phyloP scores from a whole-genome alignment of 192 early-diverging fungal species.

The Nowakowskiella sp. region DNA sequence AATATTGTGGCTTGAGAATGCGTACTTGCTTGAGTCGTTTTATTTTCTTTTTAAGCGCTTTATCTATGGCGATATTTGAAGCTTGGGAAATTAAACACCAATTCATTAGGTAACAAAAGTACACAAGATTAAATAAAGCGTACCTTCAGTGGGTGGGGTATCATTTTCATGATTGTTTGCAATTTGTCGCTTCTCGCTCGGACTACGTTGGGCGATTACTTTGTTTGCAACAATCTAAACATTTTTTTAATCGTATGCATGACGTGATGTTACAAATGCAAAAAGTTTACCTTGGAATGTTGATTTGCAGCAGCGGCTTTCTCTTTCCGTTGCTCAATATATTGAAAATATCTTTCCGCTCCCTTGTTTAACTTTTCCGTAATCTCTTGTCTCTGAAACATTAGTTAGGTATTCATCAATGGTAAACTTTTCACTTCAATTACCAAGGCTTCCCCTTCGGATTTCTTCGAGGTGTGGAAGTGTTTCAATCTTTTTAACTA shows the following conservation, averaged over 20 bases:
- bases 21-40: background rate
- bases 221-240: constrained; percentile 8
- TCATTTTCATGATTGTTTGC: background rate
- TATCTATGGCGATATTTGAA: background rate
- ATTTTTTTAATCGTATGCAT: constrained; percentile 6
- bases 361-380: constrained; percentile 21
- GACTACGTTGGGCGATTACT: background rate
- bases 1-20: too few species aligned
- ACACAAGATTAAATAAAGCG: too few species aligned
- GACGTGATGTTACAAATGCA: background rate
- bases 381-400: constrained; percentile 9
- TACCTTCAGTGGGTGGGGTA: too few species aligned
- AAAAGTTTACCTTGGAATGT: constrained; percentile 10
- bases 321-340: constrained; percentile 15
- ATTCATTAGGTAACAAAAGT: too few species aligned
- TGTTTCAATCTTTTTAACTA: constrained; percentile 10
- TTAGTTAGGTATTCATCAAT: constrained; percentile 1
- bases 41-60: background rate
- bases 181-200: background rate
- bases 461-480: constrained; percentile 14
- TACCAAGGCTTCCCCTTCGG: constrained; percentile 16
- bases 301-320: constrained; percentile 18
- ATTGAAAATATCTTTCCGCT: constrained; percentile 12
- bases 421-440: background rate
- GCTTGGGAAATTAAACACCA: background rate